Percentiles rank a stretch among this genome's conserved stretches.
phyloP scores from a whole-genome alignment of 768 basidiomycete genomes.

The Podaxis rugospora region DNA sequence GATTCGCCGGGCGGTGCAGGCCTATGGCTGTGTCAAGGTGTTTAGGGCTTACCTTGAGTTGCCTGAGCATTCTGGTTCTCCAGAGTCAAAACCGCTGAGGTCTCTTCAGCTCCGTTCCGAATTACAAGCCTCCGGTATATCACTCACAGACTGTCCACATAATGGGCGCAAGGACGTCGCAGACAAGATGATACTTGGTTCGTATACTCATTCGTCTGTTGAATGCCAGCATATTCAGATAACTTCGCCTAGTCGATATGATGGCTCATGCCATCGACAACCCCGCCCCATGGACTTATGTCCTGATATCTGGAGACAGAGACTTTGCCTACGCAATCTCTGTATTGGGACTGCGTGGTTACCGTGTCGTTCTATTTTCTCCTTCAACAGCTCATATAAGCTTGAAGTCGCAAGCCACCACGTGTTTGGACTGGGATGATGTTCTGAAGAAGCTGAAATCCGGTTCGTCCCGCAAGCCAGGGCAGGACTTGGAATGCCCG shows the following conservation, averaged over 20 bases:
- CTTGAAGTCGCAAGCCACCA: conserved; percentile 51
- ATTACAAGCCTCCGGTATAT: conserved; percentile 27
- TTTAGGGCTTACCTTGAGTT: conserved; percentile 29
- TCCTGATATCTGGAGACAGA: conserved; percentile 64
- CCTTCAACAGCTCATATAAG: conserved; percentile 35
- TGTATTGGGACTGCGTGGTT: conserved; percentile 47
- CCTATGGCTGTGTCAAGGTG: conserved; percentile 24
- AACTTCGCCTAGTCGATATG: conserved; percentile 50
- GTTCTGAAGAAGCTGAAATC: not conserved
- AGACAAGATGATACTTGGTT: conserved; percentile 27
- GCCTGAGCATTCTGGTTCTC: conserved; percentile 17
- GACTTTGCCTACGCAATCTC: conserved; percentile 66
- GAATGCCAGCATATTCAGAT: not conserved
- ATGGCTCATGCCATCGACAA: conserved; percentile 63
- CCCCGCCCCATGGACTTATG: conserved; percentile 39
- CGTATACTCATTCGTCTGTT: not conserved
- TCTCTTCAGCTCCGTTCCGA: conserved; percentile 22
- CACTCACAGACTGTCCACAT: conserved; percentile 26
- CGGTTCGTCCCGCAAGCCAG: not conserved
- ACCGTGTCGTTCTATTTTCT: conserved; percentile 49
- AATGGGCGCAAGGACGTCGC: conserved; percentile 23
- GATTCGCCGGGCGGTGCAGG: conserved; percentile 22
- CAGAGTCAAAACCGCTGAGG: not conserved
- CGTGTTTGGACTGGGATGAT: conserved; percentile 41
- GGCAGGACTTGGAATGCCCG: not conserved